Evolutionary conservation across 805 yeast genomes (phyloP).

Genomic region (Helenozyma rhizophorensis): DNA sequence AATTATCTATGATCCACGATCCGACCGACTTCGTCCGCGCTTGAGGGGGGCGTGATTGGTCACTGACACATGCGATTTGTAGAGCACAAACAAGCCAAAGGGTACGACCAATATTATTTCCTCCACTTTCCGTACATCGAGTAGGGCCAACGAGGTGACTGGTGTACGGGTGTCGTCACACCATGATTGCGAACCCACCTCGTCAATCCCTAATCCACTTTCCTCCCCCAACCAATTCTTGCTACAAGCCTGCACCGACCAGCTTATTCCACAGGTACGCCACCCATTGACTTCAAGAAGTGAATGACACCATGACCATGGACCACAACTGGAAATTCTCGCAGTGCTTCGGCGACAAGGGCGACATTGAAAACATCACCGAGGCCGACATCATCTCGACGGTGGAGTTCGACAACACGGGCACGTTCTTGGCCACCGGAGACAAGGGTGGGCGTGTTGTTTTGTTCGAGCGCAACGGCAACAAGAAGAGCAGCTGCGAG

Average conservation of each 20-base stretch:
- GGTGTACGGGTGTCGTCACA: conserved; percentile 4
- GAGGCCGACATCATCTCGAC: conserved; percentile 97
- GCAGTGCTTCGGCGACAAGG: conserved; percentile 98
- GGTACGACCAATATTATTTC: no score
- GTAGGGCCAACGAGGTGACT: no score
- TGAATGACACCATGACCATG: conserved; percentile 17
- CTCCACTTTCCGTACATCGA: no score
- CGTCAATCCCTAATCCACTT: conserved; percentile 3
- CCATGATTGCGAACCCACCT: conserved; percentile 7
- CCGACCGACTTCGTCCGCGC: no score
- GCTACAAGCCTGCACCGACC: no score
- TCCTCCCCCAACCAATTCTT: no score
- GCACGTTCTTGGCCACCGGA: conserved; percentile 95
- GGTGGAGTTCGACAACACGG: conserved; percentile 92
- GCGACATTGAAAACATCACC: conserved; percentile 90
- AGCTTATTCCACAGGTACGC: neutral
- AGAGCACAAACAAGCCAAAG: no score
- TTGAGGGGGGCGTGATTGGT: no score
- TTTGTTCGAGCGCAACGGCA: conserved; percentile 81
- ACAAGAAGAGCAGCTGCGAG: conserved; percentile 66
- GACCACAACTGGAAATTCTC: conserved; percentile 73
- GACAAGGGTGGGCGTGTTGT: conserved; percentile 99
- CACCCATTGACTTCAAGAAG: neutral
- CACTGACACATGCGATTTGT: no score
- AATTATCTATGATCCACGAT: no score